These are phyloP conservation scores for Trichosporon ovoides DNA, from an alignment of 1,284 basidiomycete genomes.

Conservation along the genomic window DNA sequence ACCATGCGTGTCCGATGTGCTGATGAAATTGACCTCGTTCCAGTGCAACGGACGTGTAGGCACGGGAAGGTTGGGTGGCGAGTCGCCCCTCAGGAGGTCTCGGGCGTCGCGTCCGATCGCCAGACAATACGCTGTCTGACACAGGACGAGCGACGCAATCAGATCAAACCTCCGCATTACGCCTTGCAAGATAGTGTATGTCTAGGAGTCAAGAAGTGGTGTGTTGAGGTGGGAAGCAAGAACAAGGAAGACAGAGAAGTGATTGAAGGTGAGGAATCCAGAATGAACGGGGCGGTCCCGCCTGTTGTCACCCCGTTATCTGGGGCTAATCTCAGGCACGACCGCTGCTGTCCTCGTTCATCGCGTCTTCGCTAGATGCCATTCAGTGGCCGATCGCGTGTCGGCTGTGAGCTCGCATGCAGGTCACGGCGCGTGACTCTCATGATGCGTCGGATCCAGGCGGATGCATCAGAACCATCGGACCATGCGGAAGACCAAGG, in stretches of 20 bases:
- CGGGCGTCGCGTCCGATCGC: slow-evolving; percentile 6
- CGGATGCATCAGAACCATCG: background rate
- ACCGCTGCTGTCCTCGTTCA: background rate
- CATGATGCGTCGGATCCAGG: background rate
- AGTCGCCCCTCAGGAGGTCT: background rate
- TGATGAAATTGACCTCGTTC: slow-evolving; percentile 46
- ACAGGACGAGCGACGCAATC: background rate
- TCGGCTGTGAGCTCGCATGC: too few relatives aligned
- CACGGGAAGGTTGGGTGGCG: slow-evolving; percentile 24
- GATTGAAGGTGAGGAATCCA: too few relatives aligned
- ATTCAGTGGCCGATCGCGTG: background rate
- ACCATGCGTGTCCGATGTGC: slow-evolving; percentile 48
- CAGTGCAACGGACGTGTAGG: slow-evolving; percentile 41
- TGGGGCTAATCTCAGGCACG: background rate
- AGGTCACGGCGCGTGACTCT: background rate
- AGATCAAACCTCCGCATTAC: background rate
- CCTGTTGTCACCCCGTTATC: background rate
- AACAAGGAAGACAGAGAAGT: background rate
- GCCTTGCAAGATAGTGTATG: too few relatives aligned
- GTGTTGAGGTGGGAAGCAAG: background rate
- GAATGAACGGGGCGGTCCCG: too few relatives aligned
- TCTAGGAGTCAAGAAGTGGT: too few relatives aligned
- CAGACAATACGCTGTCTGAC: background rate
- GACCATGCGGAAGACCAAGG: too few relatives aligned
- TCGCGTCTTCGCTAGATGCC: background rate